These are phyloP conservation scores for Geotrichum bryndzae DNA, from an alignment of 1,139 yeast species.

Conservation along the genomic window DNA sequence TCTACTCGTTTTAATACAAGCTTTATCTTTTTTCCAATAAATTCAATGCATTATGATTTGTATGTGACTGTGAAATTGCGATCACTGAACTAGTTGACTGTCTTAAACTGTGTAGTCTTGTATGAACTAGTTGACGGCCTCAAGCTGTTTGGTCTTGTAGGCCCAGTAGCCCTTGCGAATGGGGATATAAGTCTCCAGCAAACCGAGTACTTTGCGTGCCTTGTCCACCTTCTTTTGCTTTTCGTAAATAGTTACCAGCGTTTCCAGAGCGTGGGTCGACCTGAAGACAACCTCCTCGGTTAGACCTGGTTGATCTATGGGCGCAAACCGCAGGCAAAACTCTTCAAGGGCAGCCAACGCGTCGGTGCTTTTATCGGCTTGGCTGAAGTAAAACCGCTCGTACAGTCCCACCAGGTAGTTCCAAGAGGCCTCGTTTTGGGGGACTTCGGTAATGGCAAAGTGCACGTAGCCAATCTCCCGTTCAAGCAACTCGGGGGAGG, in stretches of 20 bases:
- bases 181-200: constrained; percentile 56
- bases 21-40: neutral
- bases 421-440: constrained; percentile 86
- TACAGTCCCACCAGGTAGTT: constrained; percentile 65
- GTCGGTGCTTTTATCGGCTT: neutral
- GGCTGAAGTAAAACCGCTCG: constrained; percentile 30
- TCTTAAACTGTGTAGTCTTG: neutral
- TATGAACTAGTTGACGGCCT: neutral
- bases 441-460: constrained; percentile 49
- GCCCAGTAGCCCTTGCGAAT: constrained; percentile 66
- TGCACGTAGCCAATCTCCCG: constrained; percentile 38
- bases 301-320: constrained; percentile 4
- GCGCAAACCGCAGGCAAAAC: constrained; percentile 8
- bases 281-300: constrained; percentile 28
- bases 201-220: constrained; percentile 43
- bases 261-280: constrained; percentile 64
- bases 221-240: constrained; percentile 31
- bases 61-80: neutral
- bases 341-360: constrained; percentile 27
- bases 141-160: constrained; percentile 20
- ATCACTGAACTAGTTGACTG: neutral
- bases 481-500: constrained; percentile 14
- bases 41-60: neutral
- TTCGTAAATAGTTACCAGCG: constrained; percentile 49
- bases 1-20: neutral